Conservation (phyloP, 495 filamentous ascomycete species). For the Choiromyces venosus region DNA sequence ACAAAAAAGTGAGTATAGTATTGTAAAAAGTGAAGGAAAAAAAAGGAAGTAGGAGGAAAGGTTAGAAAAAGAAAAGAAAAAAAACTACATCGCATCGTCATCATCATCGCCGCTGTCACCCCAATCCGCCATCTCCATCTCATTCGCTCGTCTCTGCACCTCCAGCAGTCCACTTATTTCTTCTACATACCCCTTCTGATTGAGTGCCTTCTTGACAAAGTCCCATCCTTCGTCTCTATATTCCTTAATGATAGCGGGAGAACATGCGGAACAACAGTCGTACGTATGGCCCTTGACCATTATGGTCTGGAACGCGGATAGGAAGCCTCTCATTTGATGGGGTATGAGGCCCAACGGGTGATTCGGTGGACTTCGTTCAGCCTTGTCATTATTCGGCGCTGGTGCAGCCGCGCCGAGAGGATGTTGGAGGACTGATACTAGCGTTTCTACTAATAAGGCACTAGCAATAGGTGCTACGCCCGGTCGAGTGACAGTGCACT, state of each 20-base stretch:
- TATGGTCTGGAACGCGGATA: constrained; percentile 80
- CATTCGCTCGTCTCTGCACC: constrained; percentile 78
- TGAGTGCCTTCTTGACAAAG: constrained; percentile 80
- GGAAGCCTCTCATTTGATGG: constrained; percentile 87
- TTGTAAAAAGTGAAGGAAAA: not conserved
- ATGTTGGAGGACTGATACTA: constrained; percentile 85
- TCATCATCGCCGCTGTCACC: constrained; percentile 35
- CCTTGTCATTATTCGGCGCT: constrained; percentile 41
- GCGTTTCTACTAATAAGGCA: constrained; percentile 81
- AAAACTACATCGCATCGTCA: constrained; percentile 2
- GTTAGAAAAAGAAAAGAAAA: constrained; percentile 13
- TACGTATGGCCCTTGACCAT: constrained; percentile 75
- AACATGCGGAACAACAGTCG: constrained; percentile 88
- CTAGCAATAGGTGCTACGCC: constrained; percentile 89
- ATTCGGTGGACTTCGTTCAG: constrained; percentile 54
- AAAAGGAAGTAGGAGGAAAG: not conserved
- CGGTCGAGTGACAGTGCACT: constrained; percentile 94
- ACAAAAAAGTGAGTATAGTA: not conserved
- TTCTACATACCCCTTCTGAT: constrained; percentile 79
- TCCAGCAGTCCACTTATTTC: constrained; percentile 87
- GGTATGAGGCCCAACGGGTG: constrained; percentile 84
- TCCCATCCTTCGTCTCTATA: constrained; percentile 75
- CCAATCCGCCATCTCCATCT: constrained; percentile 59
- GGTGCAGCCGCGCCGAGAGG: constrained; percentile 48
- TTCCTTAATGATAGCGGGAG: constrained; percentile 62